Evolutionary conservation across 345 rosid genomes (phyloP).

Genomic region (Cardiospermum halicacabum): DNA sequence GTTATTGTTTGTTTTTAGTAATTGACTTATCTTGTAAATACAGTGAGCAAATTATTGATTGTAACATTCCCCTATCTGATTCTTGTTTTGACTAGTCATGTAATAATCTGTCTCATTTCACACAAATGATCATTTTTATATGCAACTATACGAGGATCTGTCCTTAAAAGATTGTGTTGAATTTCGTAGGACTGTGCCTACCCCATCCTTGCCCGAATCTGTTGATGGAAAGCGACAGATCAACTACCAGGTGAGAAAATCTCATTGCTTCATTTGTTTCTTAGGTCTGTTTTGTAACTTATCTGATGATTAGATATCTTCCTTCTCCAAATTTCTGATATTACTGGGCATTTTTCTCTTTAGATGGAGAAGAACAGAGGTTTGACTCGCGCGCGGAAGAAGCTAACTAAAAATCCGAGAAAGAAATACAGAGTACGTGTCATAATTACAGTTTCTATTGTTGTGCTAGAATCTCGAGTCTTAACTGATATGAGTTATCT

Average conservation of each 20-base stretch:
- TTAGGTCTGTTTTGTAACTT: too few relatives aligned
- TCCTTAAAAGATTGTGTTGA: neutral
- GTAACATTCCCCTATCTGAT: neutral
- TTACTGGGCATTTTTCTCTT: neutral
- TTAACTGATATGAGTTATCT: neutral
- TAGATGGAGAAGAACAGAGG: slow-evolving; percentile 73
- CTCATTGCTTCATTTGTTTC: too few relatives aligned
- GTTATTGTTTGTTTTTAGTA: slow-evolving; percentile 6
- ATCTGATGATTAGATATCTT: neutral
- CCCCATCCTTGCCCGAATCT: slow-evolving; percentile 47
- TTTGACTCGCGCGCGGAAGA: slow-evolving; percentile 61
- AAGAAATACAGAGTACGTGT: slow-evolving; percentile 69
- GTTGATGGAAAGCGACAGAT: slow-evolving; percentile 66
- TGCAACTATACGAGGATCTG: neutral
- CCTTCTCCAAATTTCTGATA: neutral
- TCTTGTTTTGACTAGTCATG: neutral
- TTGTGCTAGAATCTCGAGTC: neutral
- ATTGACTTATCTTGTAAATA: neutral
- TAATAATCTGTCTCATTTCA: neutral
- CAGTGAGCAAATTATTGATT: neutral
- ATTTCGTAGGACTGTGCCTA: slow-evolving; percentile 30
- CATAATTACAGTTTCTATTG: neutral
- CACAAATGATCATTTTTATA: neutral
- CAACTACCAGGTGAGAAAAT: slow-evolving; percentile 38
- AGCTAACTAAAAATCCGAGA: slow-evolving; percentile 65